These are phyloP conservation scores for Parasitella parasitica DNA, from an alignment of 371 early-diverging fungal species.

Conservation along the genomic window DNA sequence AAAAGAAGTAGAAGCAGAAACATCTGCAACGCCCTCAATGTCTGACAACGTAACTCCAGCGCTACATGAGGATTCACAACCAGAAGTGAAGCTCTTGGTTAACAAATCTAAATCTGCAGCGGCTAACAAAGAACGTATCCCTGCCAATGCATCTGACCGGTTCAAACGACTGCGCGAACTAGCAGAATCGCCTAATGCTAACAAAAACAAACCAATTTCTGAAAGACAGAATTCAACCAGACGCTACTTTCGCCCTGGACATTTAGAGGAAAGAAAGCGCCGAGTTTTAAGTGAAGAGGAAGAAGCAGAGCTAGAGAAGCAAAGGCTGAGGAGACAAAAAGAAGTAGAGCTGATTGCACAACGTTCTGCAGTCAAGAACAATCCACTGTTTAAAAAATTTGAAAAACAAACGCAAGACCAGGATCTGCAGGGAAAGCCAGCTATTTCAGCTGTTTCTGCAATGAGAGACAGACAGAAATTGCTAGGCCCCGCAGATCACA, in stretches of 20 bases:
- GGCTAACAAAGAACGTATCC: neutral
- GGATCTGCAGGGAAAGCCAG: neutral
- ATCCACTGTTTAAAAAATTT: slow-evolving; percentile 32
- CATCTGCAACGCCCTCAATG: neutral
- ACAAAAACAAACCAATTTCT: neutral
- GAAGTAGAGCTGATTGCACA: slow-evolving; percentile 29
- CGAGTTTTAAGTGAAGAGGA: slow-evolving; percentile 35
- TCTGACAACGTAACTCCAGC: neutral
- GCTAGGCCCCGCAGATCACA: slow-evolving; percentile 17
- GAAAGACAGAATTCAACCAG: slow-evolving; percentile 34
- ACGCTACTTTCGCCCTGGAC: slow-evolving; percentile 35
- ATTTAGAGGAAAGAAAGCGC: slow-evolving; percentile 30
- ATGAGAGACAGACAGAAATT: slow-evolving; percentile 11
- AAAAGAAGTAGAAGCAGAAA: neutral
- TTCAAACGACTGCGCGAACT: slow-evolving; percentile 31
- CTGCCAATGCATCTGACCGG: slow-evolving; percentile 18
- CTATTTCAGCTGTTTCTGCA: slow-evolving; percentile 1
- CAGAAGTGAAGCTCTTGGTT: slow-evolving; percentile 13
- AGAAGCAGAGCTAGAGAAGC: slow-evolving; percentile 28
- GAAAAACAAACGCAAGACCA: slow-evolving; percentile 17
- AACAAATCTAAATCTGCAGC: slow-evolving; percentile 7
- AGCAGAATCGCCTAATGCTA: slow-evolving; percentile 25
- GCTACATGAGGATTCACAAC: neutral
- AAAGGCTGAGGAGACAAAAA: slow-evolving; percentile 19
- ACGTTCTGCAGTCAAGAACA: slow-evolving; percentile 38